Evolutionary conservation across 768 basidiomycete genomes (phyloP), one percentile per base, ranked within the genome.

Genomic region (Exidia glandulosa): DNA sequence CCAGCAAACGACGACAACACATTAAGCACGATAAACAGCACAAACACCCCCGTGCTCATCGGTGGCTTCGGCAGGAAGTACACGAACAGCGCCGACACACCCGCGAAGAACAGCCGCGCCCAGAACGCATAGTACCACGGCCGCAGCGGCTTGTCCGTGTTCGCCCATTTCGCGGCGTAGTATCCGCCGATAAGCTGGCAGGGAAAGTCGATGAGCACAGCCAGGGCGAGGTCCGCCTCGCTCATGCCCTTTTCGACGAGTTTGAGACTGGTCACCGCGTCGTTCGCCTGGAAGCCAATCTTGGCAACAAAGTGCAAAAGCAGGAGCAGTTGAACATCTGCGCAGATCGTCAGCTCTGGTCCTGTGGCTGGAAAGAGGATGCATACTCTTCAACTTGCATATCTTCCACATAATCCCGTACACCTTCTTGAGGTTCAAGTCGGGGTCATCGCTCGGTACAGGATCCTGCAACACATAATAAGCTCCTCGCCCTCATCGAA

Each of bases 381-480:
- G 23, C 86, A 61, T 70, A 96, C 95, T 93, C 71, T 84, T 85
- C 32, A 99, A 77, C 70, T 90, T 86, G 75, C 91, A 88, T 37
- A 99, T 94, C 25, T 82, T 78, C 89, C 93, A 97, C 72, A 99
- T 97, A 32, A 90, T 92, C 69, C 85, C 86, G 73, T 99, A 99
- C 3, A 96, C 93, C 29, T 82, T 81, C 69, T 79, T 84, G 50
- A 98, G 85, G 66, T 90, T 94, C 85, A 98, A 88, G 66, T 96
- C 94, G 3, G 83, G 84, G 50, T 86, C 84, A 56, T 80, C 86
- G 10, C 79, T 77, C 0, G 79, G 72, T 57, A 91, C 88, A 61
- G 88, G 84, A 64, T 90, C 90, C 89, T 93, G 63, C 14, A 56
- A 33, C 2, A 60, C n/a, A 56, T n/a, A 4, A 52, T 32, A 19